A percentile compares a stretch with the other conserved stretches of the same genome.
Conservation (phyloP, 805 yeast species). For the Saitoella complicata region DNA sequence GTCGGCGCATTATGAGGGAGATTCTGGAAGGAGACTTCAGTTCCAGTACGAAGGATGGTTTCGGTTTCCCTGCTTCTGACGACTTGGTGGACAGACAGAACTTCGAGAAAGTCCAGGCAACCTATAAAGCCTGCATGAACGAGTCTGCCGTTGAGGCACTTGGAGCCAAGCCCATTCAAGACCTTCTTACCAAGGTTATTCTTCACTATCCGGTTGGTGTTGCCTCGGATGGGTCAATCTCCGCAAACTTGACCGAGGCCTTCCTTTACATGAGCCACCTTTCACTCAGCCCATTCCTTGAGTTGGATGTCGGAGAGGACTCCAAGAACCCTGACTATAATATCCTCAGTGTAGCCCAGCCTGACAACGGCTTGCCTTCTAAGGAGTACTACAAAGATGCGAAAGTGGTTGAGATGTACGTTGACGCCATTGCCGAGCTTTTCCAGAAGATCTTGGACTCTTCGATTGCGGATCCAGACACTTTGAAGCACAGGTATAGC, state of each 20-base stretch:
- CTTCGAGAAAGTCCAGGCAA: conserved; percentile 12
- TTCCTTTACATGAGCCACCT: conserved; percentile 7
- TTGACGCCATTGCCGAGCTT: conserved; percentile 7
- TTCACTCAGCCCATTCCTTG: conserved; percentile 10
- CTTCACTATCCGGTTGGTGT: conserved; percentile 6
- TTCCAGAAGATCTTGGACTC: conserved; percentile 2
- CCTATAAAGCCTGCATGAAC: conserved; percentile 12
- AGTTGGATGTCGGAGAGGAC: conserved; percentile 11
- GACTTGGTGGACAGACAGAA: conserved; percentile 9
- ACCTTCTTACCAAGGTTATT: conserved; percentile 7
- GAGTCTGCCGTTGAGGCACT: conserved; percentile 7
- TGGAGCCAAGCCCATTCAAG: conserved; percentile 10
- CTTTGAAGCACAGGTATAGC: conserved; percentile 3
- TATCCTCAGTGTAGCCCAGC: conserved; percentile 7
- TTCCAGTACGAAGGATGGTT: too few species aligned
- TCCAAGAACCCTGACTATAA: conserved; percentile 11
- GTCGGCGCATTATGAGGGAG: conserved; percentile 8
- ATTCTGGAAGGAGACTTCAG: conserved; percentile 7
- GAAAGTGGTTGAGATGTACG: conserved; percentile 5
- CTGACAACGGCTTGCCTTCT: conserved; percentile 12
- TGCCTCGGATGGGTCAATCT: conserved; percentile 4
- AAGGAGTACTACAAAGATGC: conserved; percentile 9
- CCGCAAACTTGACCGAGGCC: conserved; percentile 10
- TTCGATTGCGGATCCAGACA: conserved; percentile 4
- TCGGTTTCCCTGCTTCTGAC: conserved; percentile 5